Evolutionary conservation across 306 rosid species (phyloP).

Genomic region (Myrica gale): DNA sequence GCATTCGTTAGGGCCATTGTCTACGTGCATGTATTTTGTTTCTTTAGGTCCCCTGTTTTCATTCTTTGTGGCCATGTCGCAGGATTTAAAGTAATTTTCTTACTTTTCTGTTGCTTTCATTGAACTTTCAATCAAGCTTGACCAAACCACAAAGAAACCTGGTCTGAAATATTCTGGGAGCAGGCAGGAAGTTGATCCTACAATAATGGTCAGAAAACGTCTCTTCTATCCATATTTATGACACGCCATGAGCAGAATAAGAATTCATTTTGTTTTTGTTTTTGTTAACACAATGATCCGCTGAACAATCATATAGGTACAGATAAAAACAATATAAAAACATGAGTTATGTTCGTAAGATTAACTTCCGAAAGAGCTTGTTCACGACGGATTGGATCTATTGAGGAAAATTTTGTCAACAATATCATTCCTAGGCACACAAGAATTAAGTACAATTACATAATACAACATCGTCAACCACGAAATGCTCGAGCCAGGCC

Average conservation of each 20-base stretch:
- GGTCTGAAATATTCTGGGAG: too few relatives aligned
- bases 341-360: neutral
- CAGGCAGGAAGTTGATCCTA: too few relatives aligned
- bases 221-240: neutral
- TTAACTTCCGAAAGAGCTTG: neutral
- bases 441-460: slow-evolving; percentile 38
- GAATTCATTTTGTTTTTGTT: neutral
- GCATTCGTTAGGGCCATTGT: too few relatives aligned
- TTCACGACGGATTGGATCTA: neutral
- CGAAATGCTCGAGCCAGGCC: slow-evolving; percentile 10
- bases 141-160: too few relatives aligned
- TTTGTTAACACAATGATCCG: neutral
- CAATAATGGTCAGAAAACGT: neutral
- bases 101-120: too few relatives aligned
- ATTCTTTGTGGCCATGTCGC: too few relatives aligned
- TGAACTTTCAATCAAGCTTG: too few relatives aligned
- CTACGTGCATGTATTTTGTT: too few relatives aligned
- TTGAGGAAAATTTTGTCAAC: slow-evolving; percentile 5
- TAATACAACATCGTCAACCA: neutral
- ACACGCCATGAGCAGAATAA: neutral
- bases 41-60: too few relatives aligned
- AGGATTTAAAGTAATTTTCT: too few relatives aligned
- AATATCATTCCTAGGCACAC: slow-evolving; percentile 9
- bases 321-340: neutral
- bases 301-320: neutral